Evolutionary conservation across 1,284 basidiomycete genomes (phyloP).

Genomic region (Irpex rosettiformis): DNA sequence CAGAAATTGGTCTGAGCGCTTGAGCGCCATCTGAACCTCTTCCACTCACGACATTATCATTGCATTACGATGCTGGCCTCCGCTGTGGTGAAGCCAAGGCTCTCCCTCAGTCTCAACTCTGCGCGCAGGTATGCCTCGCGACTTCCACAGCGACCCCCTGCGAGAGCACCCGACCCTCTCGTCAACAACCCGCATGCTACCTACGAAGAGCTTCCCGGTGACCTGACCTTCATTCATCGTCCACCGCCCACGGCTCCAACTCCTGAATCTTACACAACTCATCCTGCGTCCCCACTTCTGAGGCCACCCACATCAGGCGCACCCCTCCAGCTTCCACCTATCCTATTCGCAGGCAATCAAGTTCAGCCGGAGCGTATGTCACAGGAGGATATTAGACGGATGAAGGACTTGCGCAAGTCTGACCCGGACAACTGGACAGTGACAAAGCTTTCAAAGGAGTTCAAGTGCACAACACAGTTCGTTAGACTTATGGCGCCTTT

Average conservation of each 20-base stretch:
- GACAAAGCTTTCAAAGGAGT: constrained; percentile 32
- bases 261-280: constrained; percentile 63
- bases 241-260: constrained; percentile 71
- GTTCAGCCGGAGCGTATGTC: constrained; percentile 39
- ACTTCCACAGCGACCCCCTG: constrained; percentile 51
- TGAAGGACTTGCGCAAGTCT: constrained; percentile 49
- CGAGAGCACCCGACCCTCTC: constrained; percentile 64
- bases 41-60: neutral
- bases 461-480: constrained; percentile 34
- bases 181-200: constrained; percentile 50
- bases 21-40: neutral
- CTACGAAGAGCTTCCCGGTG: constrained; percentile 52
- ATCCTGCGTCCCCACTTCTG: constrained; percentile 68
- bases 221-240: constrained; percentile 73
- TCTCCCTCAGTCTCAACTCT: constrained; percentile 14
- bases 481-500: constrained; percentile 33
- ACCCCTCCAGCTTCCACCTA: constrained; percentile 42
- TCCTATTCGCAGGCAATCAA: constrained; percentile 31
- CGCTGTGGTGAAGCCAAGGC: constrained; percentile 17
- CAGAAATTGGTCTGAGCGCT: neutral
- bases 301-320: constrained; percentile 26
- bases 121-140: constrained; percentile 40
- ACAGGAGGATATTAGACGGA: constrained; percentile 49
- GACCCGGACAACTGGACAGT: constrained; percentile 34
- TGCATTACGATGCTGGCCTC: constrained; percentile 6